Evolutionary conservation across 805 yeast species (phyloP).

Genomic region (Zygoascus flipseniorum): DNA sequence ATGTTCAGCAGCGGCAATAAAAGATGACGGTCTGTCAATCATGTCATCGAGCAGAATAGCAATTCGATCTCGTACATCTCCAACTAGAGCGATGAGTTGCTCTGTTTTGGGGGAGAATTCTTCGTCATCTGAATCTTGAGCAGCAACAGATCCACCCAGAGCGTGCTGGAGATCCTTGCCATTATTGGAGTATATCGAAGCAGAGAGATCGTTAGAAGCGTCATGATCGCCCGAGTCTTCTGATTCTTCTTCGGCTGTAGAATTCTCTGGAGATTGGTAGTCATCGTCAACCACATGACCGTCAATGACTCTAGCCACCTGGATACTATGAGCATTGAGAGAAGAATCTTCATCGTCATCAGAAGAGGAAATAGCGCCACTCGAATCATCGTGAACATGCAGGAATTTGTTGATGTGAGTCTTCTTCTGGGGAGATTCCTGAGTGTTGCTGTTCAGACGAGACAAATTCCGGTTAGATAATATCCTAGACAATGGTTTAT

Average conservation of each 20-base stretch:
- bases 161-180: slow-evolving; percentile 38
- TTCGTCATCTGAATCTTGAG: slow-evolving; percentile 66
- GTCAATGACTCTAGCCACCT: slow-evolving; percentile 90
- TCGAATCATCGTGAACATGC: background rate
- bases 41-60: slow-evolving; percentile 94
- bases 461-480: slow-evolving; percentile 3
- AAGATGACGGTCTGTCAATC: slow-evolving; percentile 91
- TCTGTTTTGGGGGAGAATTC: slow-evolving; percentile 66
- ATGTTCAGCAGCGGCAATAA: slow-evolving; percentile 97
- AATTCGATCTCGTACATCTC: slow-evolving; percentile 85
- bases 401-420: background rate
- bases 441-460: background rate
- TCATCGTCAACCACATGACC: slow-evolving; percentile 96
- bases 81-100: slow-evolving; percentile 90
- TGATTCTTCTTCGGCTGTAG: slow-evolving; percentile 26
- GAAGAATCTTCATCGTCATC: slow-evolving; percentile 20
- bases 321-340: slow-evolving; percentile 37
- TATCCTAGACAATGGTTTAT: slow-evolving; percentile 32
- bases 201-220: slow-evolving; percentile 5
- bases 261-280: slow-evolving; percentile 35
- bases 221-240: slow-evolving; percentile 5
- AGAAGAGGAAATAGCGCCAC: background rate
- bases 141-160: slow-evolving; percentile 74
- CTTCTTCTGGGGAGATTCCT: background rate
- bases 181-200: slow-evolving; percentile 9